Evolutionary conservation across 257 asterid genomes (phyloP).

Genomic region (Solanum raphanifolium): DNA sequence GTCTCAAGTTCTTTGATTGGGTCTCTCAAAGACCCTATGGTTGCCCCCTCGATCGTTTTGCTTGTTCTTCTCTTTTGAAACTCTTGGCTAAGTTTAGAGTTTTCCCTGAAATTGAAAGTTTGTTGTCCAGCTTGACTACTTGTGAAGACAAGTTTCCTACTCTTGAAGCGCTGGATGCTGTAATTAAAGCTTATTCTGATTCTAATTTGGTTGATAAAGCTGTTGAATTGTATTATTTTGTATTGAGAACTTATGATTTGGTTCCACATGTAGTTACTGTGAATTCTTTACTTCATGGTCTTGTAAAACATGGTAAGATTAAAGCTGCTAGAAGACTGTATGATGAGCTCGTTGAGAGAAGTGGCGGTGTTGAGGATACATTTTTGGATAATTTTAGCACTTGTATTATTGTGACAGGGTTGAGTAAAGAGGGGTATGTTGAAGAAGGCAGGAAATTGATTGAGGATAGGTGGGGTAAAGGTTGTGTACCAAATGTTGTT

Average conservation of each 20-base stretch:
- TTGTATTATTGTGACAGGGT: constrained; percentile 65
- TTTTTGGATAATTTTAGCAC: constrained; percentile 69
- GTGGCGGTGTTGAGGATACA: constrained; percentile 17
- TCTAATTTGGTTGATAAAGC: constrained; percentile 49
- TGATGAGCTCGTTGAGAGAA: constrained; percentile 38
- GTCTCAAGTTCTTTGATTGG: constrained; percentile 66
- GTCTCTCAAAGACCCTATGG: constrained; percentile 32
- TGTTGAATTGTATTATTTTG: constrained; percentile 43
- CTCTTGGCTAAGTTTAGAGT: constrained; percentile 57
- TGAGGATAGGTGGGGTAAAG: constrained; percentile 76
- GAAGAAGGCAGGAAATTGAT: constrained; percentile 61
- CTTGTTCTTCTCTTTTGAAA: constrained; percentile 82
- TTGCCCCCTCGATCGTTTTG: constrained; percentile 47
- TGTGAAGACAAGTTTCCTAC: constrained; percentile 64
- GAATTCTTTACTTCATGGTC: constrained; percentile 74
- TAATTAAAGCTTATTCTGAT: constrained; percentile 50
- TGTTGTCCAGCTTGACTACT: constrained; percentile 40
- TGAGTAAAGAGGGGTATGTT: constrained; percentile 67
- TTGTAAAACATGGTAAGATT: constrained; percentile 41
- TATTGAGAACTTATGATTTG: constrained; percentile 19
- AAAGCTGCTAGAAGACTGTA: constrained; percentile 47
- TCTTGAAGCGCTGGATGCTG: constrained; percentile 45
- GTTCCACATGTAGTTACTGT: constrained; percentile 54
- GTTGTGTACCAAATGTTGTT: constrained; percentile 69
- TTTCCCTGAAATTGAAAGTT: constrained; percentile 38